Conservation (phyloP, 1,139 yeast species). For the Blastobotrys ciferrii region DNA sequence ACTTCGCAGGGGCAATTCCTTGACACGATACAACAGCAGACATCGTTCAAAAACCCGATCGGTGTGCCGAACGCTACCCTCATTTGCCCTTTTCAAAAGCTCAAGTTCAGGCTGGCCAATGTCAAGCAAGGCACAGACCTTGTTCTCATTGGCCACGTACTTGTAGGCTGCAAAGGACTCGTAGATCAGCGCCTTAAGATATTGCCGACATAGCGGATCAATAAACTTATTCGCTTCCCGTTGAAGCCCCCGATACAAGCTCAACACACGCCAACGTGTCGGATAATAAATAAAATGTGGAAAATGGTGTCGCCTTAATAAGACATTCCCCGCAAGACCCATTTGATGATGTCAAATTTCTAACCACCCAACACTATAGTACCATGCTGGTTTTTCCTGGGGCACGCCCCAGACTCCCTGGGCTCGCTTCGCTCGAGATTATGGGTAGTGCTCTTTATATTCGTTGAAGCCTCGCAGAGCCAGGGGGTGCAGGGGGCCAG, state of each 20-base stretch:
- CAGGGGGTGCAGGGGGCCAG: too few relatives aligned
- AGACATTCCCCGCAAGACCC: background rate
- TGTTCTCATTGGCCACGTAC: conserved; percentile 19
- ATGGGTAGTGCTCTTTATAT: too few relatives aligned
- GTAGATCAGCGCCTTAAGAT: conserved; percentile 19
- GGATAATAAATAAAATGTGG: conserved; percentile 22
- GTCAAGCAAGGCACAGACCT: conserved; percentile 21
- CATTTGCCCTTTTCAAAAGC: conserved; percentile 19
- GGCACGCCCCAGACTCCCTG: too few relatives aligned
- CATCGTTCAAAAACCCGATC: conserved; percentile 20
- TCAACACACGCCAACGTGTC: conserved; percentile 20
- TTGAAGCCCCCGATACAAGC: conserved; percentile 20
- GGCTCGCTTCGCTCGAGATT: too few relatives aligned
- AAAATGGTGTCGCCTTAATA: conserved; percentile 17
- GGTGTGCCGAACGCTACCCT: conserved; percentile 16
- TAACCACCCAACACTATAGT: too few relatives aligned
- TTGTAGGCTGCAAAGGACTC: conserved; percentile 25
- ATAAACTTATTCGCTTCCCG: conserved; percentile 19
- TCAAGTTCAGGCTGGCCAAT: conserved; percentile 17
- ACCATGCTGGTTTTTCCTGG: too few relatives aligned
- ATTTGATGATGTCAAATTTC: too few relatives aligned
- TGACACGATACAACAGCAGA: conserved; percentile 16
- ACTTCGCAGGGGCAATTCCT: conserved; percentile 24
- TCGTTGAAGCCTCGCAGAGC: too few relatives aligned
- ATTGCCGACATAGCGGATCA: conserved; percentile 28